Evolutionary conservation across 495 filamentous ascomycete species (phyloP), one percentile per base, ranked within the genome.

Genomic region (Xylaria curta): DNA sequence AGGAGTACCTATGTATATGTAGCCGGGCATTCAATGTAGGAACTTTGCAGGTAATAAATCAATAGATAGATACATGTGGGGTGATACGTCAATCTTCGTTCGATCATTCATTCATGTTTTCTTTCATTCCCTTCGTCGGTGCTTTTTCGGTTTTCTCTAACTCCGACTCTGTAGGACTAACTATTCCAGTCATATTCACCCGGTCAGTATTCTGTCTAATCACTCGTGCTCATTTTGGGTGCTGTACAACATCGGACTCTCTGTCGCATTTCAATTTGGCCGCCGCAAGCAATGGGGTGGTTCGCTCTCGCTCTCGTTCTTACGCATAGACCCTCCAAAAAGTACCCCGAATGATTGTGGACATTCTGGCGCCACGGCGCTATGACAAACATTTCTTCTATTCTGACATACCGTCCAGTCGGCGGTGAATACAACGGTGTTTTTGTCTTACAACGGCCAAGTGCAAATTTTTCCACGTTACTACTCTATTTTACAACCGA

Each of bases 201-300:
- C 42, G 38, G 42, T 63, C 60, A 46, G 46, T 46, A n/a, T 21
- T 24, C 49, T 53, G 21, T 53, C 21, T 53, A 15, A 53, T 13
- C 21, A 24, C 8, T 26, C 21, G 49, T 21, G 49, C 21, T 53
- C 26, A 19, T 10, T 3, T 60, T 38, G 58, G 31, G 63, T 19
- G 40, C 8, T 12, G 63, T 66, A 38, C 63, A 49, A 51, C 63
- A 28, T 24, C 46, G 38, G 9, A 8, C 21, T 6, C 19, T 66
- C 63, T 38, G 46, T 66, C 42, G 31, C 61, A 49, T 64, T 47
- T 49, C 15, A 31, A 49, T 46, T 49, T 24, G 40, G 61, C 42
- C 61, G 31, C 42, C 33, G n/a, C 44, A 17, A 33, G 61, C 24
- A 47, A 49, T 42, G n/a, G 15, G 13, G 62, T 26, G 44, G 1